Evolutionary conservation across 106 monocot genomes (phyloP).

Genomic region (Allium cepa): DNA sequence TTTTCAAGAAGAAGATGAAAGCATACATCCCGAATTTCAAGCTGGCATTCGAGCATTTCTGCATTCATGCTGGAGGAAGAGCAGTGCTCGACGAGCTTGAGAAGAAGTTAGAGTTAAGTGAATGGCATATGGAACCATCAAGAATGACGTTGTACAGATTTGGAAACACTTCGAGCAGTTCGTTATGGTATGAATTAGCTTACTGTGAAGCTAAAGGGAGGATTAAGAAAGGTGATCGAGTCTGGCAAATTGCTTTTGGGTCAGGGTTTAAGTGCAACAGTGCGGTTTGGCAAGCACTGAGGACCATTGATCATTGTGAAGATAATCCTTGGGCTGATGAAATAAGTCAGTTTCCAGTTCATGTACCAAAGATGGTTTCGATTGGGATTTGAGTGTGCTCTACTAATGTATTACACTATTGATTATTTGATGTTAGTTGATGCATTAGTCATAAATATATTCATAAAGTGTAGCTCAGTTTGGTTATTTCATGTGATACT

Average conservation of each 20-base stretch:
- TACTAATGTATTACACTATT: too few relatives aligned
- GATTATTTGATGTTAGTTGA: too few relatives aligned
- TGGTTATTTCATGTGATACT: too few relatives aligned
- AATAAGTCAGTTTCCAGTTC: conserved; percentile 34
- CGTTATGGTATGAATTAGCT: conserved; percentile 11
- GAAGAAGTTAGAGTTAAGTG: conserved; percentile 1
- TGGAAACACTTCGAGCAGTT: conserved; percentile 16
- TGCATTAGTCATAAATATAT: too few relatives aligned
- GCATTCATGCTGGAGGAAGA: conserved; percentile 11
- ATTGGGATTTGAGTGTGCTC: conserved; percentile 2
- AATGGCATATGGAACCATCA: conserved; percentile 17
- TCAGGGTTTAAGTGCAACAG: conserved; percentile 15
- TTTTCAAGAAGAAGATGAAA: conserved; percentile 9
- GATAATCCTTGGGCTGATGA: conserved; percentile 26
- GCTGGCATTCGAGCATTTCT: conserved; percentile 14
- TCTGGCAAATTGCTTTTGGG: conserved; percentile 13
- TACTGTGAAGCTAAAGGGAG: conserved; percentile 9
- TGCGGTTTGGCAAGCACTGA: conserved; percentile 11
- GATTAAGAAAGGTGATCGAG: conserved; percentile 10
- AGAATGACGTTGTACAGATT: conserved; percentile 12
- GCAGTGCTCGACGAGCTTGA: conserved; percentile 14
- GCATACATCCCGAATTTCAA: conserved; percentile 12
- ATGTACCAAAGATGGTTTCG: conserved; percentile 24
- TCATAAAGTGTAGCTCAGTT: too few relatives aligned
- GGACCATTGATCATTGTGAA: background rate